Base-by-base conservation (phyloP, 257 asterid genomes). In the Misopates orontium region DNA sequence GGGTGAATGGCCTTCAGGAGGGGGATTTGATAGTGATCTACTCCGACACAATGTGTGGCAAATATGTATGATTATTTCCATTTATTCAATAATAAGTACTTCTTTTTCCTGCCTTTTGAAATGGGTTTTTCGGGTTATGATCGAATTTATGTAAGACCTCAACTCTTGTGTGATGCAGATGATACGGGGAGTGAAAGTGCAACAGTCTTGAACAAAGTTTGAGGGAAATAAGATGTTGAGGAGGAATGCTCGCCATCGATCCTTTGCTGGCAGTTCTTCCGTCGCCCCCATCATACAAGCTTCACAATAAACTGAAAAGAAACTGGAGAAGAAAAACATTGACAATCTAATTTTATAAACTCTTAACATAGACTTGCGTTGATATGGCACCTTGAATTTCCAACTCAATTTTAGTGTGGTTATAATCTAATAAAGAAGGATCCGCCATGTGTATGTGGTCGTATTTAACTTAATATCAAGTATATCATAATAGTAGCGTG, bases 131-230 rank as follows among this genome's bases (percentile, higher is more conserved):
- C n/a, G n/a, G n/a, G n/a, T n/a, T n/a, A n/a, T n/a, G n/a, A n/a
- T n/a, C n/a, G n/a, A n/a, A n/a, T n/a, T n/a, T n/a, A n/a, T n/a
- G n/a, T 15, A 10, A 0, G 22, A 4, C 42, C 32, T 18, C 5
- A 4, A 20, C 6, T 18, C 41, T 36, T 41, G 24, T 22, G 28
- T 53, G 25, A 57, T 48, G 57, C 74, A 89, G 96, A 73, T 89
- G 91, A 89, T 89, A 18, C 81, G 97, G 16, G 97, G 97, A 21
- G 92, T 90, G 13, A 90, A 90, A 68, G 97, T 90, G 32, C 82
- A 94, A 10, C 85, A 82, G 69, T 76, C 88, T 0, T 92, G 86
- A 13, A 9, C 68, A 11, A 87, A 87, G 73, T 22, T 75, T 22
- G 97, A 91, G 61, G 76, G 73, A 47, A 90, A 90, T 82, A 88